Base-by-base conservation (phyloP, 2,329 filamentous ascomycete species). In the Exserohilum rostratum region DNA sequence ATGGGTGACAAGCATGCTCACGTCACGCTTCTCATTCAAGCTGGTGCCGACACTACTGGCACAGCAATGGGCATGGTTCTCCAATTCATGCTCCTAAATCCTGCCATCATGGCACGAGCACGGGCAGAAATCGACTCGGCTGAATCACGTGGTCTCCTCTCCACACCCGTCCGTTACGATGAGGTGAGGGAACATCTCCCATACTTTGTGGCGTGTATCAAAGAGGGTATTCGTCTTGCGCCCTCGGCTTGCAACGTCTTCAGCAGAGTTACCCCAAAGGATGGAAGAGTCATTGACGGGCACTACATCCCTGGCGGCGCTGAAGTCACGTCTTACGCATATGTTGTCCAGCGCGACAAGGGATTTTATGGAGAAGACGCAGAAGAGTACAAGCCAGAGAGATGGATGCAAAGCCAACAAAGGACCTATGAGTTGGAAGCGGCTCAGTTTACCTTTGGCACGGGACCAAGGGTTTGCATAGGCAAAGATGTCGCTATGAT, bases 161-260 rank as follows among this genome's bases (percentile, higher is more conserved):
- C 65, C 9, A 48, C 29, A 0, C 69, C 71, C 1, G 58, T 72
- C 27, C 60, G 61, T 20, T 72, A 64, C 39, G 69, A 74, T 35
- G 68, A 74, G 44, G 67, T 68, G 11, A 64, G 66, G n/a, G 57
- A 55, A 9, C 66, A 71, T 38, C 66, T 73, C 38, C 82, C 78
- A 1, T 84, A 76, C 67, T 83, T 80, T 55, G 69, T 79, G 3
- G 80, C 80, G 1, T 83, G 80, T 55, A 76, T 85, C 40, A 78
- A 78, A 22, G 82, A 84, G 61, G 76, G 77, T 1, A 70, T 84
- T 61, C 79, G 82, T 2, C 72, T 85, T 17, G 77, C 78, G 49
- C 82, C 82, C 1, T 76, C 82, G 0, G 81, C 80, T 0, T 78
- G 81, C 1, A 83, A 80, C 51, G 76, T 83, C 22, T 82, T 84